Evolutionary conservation across 1,139 yeast species (phyloP), one percentile per base, ranked within the genome.

Genomic region (Pichia sp.): DNA sequence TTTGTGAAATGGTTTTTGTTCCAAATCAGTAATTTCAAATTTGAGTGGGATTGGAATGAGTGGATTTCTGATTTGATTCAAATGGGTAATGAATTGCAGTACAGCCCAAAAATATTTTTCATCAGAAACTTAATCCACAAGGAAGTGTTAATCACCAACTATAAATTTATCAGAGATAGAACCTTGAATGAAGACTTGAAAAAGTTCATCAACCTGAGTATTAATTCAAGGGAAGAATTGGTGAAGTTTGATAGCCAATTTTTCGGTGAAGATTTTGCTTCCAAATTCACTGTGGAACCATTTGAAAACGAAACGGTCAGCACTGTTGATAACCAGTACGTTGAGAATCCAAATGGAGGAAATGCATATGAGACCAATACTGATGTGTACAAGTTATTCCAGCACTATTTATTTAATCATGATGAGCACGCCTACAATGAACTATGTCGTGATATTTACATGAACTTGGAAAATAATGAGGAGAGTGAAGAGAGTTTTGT

Each of bases 11-110:
- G 98, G 98, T 83, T 94, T 72, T 75, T 95, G 3, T 83, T 86
- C 47, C 98, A 94, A 65, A 76, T 94, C 60, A 84, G 95, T 55
- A 92, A 92, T 62, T 94, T 92, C 64, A 90, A 85, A 50, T 94
- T 87, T 64, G 85, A 92, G 39, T 94, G 99, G 99, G 88, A 88
- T 60, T 92, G 99, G 99, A 81, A 79, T 53, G 98, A 90, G 63
- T 94, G 98, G 98, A 79, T 75, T 39, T 45, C 40, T 36, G 64
- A 64, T 2, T 85, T 80, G 56, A 72, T 82, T 0, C 59, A 64
- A 32, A 61, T 61, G 41, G 60, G 67, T 38, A 64, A 68, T 5
- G 60, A 56, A 4, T 49, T 71, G 44, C 61, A 64, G 36, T 76
- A 75, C 55, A 92, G 86, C 60, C 97, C 97, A 16, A 81, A 79